Conservation (phyloP, 1,139 yeast genomes). For the Magnusiomyces tetraspermus region DNA sequence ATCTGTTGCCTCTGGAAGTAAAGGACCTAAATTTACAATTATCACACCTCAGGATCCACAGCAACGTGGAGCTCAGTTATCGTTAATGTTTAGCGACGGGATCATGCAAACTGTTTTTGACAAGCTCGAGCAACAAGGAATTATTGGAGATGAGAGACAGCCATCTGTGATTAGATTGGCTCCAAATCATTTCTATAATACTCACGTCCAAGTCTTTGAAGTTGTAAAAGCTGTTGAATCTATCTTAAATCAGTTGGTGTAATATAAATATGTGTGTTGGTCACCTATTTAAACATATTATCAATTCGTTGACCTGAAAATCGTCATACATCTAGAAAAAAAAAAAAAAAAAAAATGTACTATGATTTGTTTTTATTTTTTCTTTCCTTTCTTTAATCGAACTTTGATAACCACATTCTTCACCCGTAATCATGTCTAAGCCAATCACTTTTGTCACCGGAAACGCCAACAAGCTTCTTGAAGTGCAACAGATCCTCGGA, state of each 20-base stretch:
- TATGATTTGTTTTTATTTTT: not conserved
- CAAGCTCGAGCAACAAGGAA: slow-evolving; percentile 43
- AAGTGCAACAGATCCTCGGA: slow-evolving; percentile 71
- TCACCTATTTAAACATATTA: too few relatives aligned
- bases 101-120: slow-evolving; percentile 56
- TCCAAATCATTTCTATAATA: slow-evolving; percentile 75
- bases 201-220: slow-evolving; percentile 51
- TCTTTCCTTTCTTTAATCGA: not conserved
- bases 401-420: not conserved
- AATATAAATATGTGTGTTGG: too few relatives aligned
- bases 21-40: slow-evolving; percentile 46
- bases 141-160: slow-evolving; percentile 78
- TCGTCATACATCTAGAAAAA: not conserved
- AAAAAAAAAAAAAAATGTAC: not conserved
- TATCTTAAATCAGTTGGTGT: slow-evolving; percentile 30
- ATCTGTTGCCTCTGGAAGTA: slow-evolving; percentile 9
- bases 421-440: not conserved
- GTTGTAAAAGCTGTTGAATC: slow-evolving; percentile 42
- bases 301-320: too few relatives aligned
- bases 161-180: slow-evolving; percentile 83
- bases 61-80: slow-evolving; percentile 74
- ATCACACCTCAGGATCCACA: slow-evolving; percentile 55
- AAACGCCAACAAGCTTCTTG: slow-evolving; percentile 76
- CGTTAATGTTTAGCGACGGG: slow-evolving; percentile 54
- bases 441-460: slow-evolving; percentile 44